phyloP scores from a whole-genome alignment of 306 rosid species.

The Cicer cuneatum region DNA sequence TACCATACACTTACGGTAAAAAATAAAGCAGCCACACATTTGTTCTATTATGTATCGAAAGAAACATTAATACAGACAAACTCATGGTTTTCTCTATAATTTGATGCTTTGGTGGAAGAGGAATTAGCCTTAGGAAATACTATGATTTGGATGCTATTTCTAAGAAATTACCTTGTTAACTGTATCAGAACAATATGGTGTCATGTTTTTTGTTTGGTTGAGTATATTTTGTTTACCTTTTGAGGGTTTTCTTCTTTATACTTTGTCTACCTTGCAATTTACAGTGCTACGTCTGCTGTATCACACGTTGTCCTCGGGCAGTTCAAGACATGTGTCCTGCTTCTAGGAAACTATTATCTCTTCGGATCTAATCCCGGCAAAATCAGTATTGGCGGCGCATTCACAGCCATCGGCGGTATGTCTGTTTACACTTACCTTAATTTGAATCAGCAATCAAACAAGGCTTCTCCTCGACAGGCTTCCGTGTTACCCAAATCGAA shows the following conservation, averaged over 20 bases:
- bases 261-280: constrained; percentile 23
- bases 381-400: constrained; percentile 83
- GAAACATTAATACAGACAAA: not conserved
- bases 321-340: constrained; percentile 93
- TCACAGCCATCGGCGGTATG: constrained; percentile 85
- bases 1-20: not conserved
- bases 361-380: constrained; percentile 85
- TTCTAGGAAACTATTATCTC: constrained; percentile 84
- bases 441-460: constrained; percentile 62
- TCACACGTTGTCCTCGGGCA: constrained; percentile 96
- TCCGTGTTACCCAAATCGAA: constrained; percentile 73
- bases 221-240: not conserved
- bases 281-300: constrained; percentile 92
- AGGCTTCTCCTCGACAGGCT: constrained; percentile 61
- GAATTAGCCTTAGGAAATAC: not conserved
- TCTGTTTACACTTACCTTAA: constrained; percentile 87
- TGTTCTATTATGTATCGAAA: not conserved
- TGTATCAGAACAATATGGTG: not conserved
- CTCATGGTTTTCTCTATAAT: not conserved
- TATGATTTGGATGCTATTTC: not conserved
- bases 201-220: constrained; percentile 7
- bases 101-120: no score
- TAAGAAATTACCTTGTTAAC: not conserved
- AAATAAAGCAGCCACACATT: not conserved
- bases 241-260: constrained; percentile 26